Evolutionary conservation across 768 basidiomycete species (phyloP).

Genomic region (Tricholomella constricta): DNA sequence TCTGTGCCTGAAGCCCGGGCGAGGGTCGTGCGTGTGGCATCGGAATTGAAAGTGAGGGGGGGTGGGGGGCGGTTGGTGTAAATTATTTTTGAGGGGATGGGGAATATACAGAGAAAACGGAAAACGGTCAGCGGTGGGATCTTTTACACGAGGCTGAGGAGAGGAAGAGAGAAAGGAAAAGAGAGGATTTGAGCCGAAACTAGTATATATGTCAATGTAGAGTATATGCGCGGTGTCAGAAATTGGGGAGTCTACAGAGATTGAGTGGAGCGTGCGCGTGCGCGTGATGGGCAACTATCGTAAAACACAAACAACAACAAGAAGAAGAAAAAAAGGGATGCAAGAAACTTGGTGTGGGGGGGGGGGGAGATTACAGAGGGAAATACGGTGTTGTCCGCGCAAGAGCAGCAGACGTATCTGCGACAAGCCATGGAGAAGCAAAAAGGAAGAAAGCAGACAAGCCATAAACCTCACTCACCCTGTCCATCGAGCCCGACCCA

Average conservation of each 20-base stretch:
- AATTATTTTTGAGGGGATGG: background rate
- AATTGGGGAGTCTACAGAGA: background rate
- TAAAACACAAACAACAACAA: constrained; percentile 1
- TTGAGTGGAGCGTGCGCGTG: background rate
- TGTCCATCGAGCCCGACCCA: constrained; percentile 67
- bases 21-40: no score
- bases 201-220: background rate
- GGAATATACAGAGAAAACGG: background rate
- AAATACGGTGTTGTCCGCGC: no score
- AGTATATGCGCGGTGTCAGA: background rate
- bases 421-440: no score
- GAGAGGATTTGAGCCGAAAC: background rate
- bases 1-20: constrained; percentile 7
- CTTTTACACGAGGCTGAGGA: constrained; percentile 5
- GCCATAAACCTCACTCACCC: constrained; percentile 20
- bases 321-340: background rate
- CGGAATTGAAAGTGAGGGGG: background rate
- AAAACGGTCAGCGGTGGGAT: constrained; percentile 8
- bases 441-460: no score
- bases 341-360: no score
- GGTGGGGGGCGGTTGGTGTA: no score
- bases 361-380: no score
- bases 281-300: no score
- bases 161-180: background rate
- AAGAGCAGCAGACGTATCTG: no score